Base-by-base conservation (phyloP, 2,329 filamentous ascomycete species). In the Colletotrichum cordylinicola region DNA sequence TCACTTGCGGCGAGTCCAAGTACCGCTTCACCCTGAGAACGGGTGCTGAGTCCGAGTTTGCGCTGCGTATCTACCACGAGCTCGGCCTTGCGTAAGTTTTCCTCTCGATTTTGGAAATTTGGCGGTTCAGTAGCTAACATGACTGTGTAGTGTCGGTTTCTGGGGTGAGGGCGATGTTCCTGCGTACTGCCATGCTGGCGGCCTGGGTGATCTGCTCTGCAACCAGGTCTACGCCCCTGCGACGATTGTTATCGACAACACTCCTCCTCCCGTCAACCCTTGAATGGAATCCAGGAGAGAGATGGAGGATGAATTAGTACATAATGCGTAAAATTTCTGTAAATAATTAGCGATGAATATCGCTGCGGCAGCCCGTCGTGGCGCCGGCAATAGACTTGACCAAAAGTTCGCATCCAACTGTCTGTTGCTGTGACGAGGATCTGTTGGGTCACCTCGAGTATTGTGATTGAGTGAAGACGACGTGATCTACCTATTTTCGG, bases 11-110 rank as follows among this genome's bases (percentile, higher is more conserved):
- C 68, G 78, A 79, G 12, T 77, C 77, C 77, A 78, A 79, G 75
- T 83, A 83, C 79, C 72, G 80, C 60, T 83, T 83, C 80, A 65
- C 64, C 21, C 67, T 83, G 33, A 55, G 72, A 29, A 37, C 68
- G 5, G 80, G 79, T 31, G 29, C 71, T 1, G 61, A 70, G 55
- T 33, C 60, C 10, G 78, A 79, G 31, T 81, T 77, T 35, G 71
- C 68, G 60, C 77, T 81, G n/a, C 71, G 74, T 24, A 69, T 81
- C 43, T 81, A 80, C 77, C 78, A 81, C 60, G 78, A 80, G 75
- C 62, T 78, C 7, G 78, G 71, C 65, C 2, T 65, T 70, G 78
- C 71, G 80, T 81, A 76, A 78, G 80, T 79, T 33, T 21, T 35
- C 2, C 8, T 31, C n/a, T 33, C 7, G 3, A 1, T 35, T 31